Evolutionary conservation across 2,329 filamentous ascomycete genomes (phyloP).

Genomic region (Coleophoma cylindrospora): DNA sequence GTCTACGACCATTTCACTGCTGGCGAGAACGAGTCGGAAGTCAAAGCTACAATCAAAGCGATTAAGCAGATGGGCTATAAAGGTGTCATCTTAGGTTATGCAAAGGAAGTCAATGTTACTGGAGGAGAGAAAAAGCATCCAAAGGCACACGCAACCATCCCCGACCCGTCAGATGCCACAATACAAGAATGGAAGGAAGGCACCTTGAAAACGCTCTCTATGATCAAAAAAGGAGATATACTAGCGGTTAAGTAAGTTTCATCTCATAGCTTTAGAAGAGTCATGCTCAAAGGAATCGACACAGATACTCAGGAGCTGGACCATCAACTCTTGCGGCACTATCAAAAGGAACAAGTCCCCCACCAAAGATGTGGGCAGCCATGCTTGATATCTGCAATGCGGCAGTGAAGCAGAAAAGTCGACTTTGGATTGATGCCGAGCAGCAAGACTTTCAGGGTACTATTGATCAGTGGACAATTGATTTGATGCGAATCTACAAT

Average conservation of each 20-base stretch:
- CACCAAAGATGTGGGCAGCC: conserved; percentile 36
- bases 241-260: conserved; percentile 42
- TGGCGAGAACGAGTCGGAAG: conserved; percentile 65
- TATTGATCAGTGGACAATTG: conserved; percentile 47
- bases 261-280: not conserved
- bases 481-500: conserved; percentile 48
- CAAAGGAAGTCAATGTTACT: conserved; percentile 55
- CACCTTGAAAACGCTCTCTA: conserved; percentile 45
- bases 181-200: conserved; percentile 40
- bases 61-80: conserved; percentile 71
- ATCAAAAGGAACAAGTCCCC: conserved; percentile 30
- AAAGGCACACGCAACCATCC: not conserved
- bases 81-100: conserved; percentile 80
- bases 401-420: conserved; percentile 24
- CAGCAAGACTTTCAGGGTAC: conserved; percentile 44
- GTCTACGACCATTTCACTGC: conserved; percentile 89
- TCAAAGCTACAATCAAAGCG: conserved; percentile 54
- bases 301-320: conserved; percentile 43
- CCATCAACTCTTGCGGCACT: conserved; percentile 34
- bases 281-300: conserved; percentile 1
- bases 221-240: conserved; percentile 45
- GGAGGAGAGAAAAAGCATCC: not conserved
- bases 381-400: conserved; percentile 23
- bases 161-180: conserved; percentile 1
- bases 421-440: conserved; percentile 48